Conservation (phyloP, 2,329 filamentous ascomycete species). For the Pezicula carpinea region DNA sequence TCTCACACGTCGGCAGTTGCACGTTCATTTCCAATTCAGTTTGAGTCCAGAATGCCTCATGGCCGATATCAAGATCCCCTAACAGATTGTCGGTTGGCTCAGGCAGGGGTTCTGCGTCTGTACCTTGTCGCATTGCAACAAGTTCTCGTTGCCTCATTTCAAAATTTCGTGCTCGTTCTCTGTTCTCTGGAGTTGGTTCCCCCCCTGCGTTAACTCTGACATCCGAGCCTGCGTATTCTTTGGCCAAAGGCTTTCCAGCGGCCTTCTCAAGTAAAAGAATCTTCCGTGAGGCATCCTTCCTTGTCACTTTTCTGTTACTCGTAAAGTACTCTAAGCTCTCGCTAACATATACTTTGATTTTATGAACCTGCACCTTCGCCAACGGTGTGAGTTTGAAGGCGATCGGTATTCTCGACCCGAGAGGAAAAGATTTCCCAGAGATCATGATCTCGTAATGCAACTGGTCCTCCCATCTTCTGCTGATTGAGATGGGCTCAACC, state of each 20-base stretch:
- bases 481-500: constrained; percentile 72
- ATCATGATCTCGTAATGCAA: constrained; percentile 75
- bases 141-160: constrained; percentile 33
- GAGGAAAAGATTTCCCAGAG: constrained; percentile 70
- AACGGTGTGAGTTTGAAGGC: constrained; percentile 72
- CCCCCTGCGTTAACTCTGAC: constrained; percentile 63
- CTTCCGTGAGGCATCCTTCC: constrained; percentile 62
- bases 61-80: constrained; percentile 52
- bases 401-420: constrained; percentile 67
- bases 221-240: constrained; percentile 61
- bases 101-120: constrained; percentile 29
- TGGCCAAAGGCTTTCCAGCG: constrained; percentile 57
- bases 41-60: constrained; percentile 52
- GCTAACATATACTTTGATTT: constrained; percentile 69
- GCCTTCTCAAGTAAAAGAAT: constrained; percentile 68
- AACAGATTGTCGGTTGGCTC: constrained; percentile 52
- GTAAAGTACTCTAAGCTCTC: constrained; percentile 71
- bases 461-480: constrained; percentile 71
- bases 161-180: constrained; percentile 29
- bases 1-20: constrained; percentile 65
- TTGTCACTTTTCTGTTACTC: constrained; percentile 61
- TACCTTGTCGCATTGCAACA: constrained; percentile 49
- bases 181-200: constrained; percentile 51
- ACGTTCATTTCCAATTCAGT: constrained; percentile 75
- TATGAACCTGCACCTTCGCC: constrained; percentile 69